A percentile compares a stretch with the other conserved stretches of the same genome.
Conservation (phyloP, 768 basidiomycete species). For the Dacryopinax spathularia region DNA sequence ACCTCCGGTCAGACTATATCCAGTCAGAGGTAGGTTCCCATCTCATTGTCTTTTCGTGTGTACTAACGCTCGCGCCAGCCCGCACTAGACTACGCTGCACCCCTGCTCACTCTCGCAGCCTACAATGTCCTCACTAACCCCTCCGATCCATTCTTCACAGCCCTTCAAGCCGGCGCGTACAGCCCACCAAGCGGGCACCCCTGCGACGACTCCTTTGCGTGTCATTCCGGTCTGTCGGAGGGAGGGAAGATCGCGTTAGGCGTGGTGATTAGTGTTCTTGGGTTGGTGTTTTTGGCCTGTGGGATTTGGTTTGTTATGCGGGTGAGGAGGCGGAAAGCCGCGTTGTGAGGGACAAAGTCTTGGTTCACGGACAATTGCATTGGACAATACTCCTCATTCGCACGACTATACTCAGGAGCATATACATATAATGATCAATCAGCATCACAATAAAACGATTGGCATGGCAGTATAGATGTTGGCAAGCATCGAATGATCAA, state of each 20-base stretch:
- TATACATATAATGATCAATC: too few relatives aligned
- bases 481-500: too few relatives aligned
- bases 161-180: slow-evolving; percentile 54
- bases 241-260: slow-evolving; percentile 58
- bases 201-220: slow-evolving; percentile 44
- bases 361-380: neutral
- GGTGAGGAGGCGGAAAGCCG: neutral
- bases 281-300: slow-evolving; percentile 37
- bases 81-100: slow-evolving; percentile 82
- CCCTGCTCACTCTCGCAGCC: slow-evolving; percentile 72
- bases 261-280: slow-evolving; percentile 47
- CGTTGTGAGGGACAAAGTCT: neutral
- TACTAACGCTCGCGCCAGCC: slow-evolving; percentile 27
- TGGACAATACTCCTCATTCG: neutral
- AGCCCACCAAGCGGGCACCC: slow-evolving; percentile 52
- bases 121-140: slow-evolving; percentile 54
- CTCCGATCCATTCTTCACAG: slow-evolving; percentile 63
- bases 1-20: slow-evolving; percentile 80
- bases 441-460: too few relatives aligned
- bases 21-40: slow-evolving; percentile 52
- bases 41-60: neutral
- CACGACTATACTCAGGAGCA: too few relatives aligned
- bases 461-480: too few relatives aligned
- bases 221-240: slow-evolving; percentile 38
- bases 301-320: neutral